phyloP scores from a whole-genome alignment of 1,284 basidiomycete genomes.

The Retiboletus fuscus region DNA sequence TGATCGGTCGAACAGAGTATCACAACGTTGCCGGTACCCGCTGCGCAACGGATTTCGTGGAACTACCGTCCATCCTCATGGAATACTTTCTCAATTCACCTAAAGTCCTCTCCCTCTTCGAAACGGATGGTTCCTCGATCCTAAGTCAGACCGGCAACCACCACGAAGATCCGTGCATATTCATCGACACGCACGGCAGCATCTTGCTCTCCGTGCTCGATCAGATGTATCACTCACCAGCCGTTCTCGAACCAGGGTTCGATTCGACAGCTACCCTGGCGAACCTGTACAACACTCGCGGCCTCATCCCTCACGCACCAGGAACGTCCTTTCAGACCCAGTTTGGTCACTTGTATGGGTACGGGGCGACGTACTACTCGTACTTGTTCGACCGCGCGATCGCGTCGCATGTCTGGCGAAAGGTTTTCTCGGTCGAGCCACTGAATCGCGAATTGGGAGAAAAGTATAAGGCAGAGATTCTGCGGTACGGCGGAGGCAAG shows the following conservation, averaged over 20 bases:
- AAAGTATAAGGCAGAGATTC: conserved; percentile 79
- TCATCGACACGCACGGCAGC: conserved; percentile 90
- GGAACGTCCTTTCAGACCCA: conserved; percentile 94
- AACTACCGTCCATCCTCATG: conserved; percentile 98
- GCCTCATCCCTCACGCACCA: conserved; percentile 83
- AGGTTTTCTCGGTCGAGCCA: conserved; percentile 78
- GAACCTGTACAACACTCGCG: conserved; percentile 73
- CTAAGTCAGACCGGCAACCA: conserved; percentile 64
- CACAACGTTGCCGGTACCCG: conserved; percentile 98
- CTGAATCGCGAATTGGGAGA: conserved; percentile 78
- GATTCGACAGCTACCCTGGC: conserved; percentile 79
- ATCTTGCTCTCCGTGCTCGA: conserved; percentile 92
- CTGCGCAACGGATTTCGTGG: conserved; percentile 99
- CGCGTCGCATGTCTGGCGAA: conserved; percentile 88
- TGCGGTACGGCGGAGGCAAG: conserved; percentile 88
- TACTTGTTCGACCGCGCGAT: conserved; percentile 97
- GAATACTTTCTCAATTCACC: conserved; percentile 94
- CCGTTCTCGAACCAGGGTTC: conserved; percentile 67
- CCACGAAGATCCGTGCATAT: conserved; percentile 77
- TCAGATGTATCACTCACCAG: conserved; percentile 88
- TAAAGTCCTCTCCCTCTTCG: conserved; percentile 84
- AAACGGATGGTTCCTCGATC: conserved; percentile 58
- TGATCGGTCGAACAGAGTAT: conserved; percentile 97
- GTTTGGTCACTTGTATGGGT: conserved; percentile 95
- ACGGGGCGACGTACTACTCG: conserved; percentile 97